A percentile compares a stretch with the other conserved stretches of the same genome.
These are phyloP conservation scores for Mediolabrus comicus DNA, from an alignment of 108 stramenopile genomes.

Conservation along the genomic window DNA sequence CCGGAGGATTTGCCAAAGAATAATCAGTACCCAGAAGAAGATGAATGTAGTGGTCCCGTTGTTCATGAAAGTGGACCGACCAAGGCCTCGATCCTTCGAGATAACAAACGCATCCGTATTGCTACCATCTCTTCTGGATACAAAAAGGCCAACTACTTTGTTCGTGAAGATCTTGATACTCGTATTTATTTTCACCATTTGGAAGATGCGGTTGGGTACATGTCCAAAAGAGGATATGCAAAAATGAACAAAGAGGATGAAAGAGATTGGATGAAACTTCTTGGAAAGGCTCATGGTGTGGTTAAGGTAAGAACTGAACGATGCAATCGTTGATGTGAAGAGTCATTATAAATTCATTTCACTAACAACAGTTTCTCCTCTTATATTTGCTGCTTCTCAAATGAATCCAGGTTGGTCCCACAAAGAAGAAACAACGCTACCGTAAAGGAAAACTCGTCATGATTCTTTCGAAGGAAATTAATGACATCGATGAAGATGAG, in stretches of 20 bases:
- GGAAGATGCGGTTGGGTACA: constrained; percentile 34
- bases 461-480: constrained; percentile 17
- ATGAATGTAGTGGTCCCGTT: not conserved
- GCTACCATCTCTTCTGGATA: constrained; percentile 39
- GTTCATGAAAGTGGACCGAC: too few species aligned
- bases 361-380: not conserved
- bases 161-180: constrained; percentile 39
- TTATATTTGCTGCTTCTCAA: not conserved
- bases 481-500: constrained; percentile 2
- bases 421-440: constrained; percentile 38
- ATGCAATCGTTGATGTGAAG: not conserved
- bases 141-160: constrained; percentile 34
- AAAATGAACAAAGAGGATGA: constrained; percentile 32
- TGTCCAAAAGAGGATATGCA: constrained; percentile 32
- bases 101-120: constrained; percentile 15
- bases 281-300: constrained; percentile 27
- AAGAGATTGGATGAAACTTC: constrained; percentile 20
- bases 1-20: not conserved
- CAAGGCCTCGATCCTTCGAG: not conserved
- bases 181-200: constrained; percentile 39
- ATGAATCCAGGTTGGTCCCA: constrained; percentile 17
- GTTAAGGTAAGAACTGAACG: constrained; percentile 22
- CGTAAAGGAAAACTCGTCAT: constrained; percentile 34
- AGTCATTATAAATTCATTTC: not conserved
- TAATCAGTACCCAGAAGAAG: not conserved